Evolutionary conservation across 352 stramenopile species (phyloP), one percentile per base, ranked within the genome.

Genomic region (Pythium scleroteichum): DNA sequence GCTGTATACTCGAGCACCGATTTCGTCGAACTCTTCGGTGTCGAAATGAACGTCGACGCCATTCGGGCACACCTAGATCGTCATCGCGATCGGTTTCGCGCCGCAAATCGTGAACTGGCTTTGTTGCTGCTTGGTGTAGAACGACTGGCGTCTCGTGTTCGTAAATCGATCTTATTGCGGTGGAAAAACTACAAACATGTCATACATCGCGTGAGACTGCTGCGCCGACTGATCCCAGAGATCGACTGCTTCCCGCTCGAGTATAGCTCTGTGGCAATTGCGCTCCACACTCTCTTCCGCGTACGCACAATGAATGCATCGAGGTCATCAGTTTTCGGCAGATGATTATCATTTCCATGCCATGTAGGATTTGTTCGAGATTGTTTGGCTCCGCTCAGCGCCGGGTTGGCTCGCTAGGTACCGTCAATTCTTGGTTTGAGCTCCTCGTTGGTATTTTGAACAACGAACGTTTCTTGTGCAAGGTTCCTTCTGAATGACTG

Each of bases 21-120:
- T 0, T 65, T 63, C 20, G 0, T 46, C 7, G 55, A 56, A 6
- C 39, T 67, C 5, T 55, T 53, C 38, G 58, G 53, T 9, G 35
- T 64, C 14, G 19, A 44, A 20, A 12, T 23, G 5, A 39, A 66
- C 41, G 14, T 55, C 16, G 35, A 53, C 1, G 19, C 26, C 2
- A 38, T 72, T 3, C 26, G 51, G 3, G 6, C 17, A 2, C 8
- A 41, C 4, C 51, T 72, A 0, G 69, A 86, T 45, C 20, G 53
- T 12, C 48, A 66, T 10, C 77, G 73, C 38, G 53, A 29, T 2
- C 48, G 50, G 13, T 53, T 73, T 17, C 50, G 76, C 1, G 64
- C 74, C 1, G 71, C 75, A 0, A 85, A 87, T 47, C 68, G 68
- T 6, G 80, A 86, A 33, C 32, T 91, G 16, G 68, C 71, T 9